Evolutionary conservation across 139 green algal genomes (phyloP).

Genomic region (Zygnema circumcarinatum): DNA sequence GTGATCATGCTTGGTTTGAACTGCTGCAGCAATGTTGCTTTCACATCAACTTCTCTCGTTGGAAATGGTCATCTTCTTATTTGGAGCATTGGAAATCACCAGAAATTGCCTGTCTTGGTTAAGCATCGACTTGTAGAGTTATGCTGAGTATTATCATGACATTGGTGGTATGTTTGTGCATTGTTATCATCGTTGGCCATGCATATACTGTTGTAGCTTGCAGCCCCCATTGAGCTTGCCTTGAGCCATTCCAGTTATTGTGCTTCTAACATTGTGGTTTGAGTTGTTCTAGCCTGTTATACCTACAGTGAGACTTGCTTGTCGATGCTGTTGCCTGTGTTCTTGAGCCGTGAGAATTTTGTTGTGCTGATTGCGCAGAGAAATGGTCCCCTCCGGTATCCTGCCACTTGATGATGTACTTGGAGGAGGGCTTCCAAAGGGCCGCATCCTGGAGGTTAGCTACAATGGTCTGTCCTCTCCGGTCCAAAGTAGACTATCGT

Average conservation of each 20-base stretch:
- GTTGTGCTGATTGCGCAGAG: conserved; percentile 18
- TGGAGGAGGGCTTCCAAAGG: conserved; percentile 52
- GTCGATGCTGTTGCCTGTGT: background rate
- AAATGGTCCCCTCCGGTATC: conserved; percentile 28
- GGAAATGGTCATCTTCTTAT: no score
- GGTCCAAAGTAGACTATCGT: no score
- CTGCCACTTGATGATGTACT: conserved; percentile 41
- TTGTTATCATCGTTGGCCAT: background rate
- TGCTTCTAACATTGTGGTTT: background rate
- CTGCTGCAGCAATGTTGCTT: no score
- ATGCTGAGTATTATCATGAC: no score
- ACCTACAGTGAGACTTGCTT: background rate
- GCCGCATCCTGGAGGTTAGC: conserved; percentile 45
- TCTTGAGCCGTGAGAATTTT: background rate
- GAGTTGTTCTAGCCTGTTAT: background rate
- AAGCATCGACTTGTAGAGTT: no score
- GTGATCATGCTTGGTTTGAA: no score
- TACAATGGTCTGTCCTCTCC: no score
- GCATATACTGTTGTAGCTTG: background rate
- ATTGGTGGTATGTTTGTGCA: no score
- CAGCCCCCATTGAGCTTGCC: background rate
- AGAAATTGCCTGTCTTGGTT: no score
- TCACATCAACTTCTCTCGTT: no score
- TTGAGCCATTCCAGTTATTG: background rate
- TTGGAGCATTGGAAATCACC: no score